Evolutionary conservation across 495 filamentous ascomycete species (phyloP), one percentile per base, ranked within the genome.

Genomic region (Neurospora sp.): DNA sequence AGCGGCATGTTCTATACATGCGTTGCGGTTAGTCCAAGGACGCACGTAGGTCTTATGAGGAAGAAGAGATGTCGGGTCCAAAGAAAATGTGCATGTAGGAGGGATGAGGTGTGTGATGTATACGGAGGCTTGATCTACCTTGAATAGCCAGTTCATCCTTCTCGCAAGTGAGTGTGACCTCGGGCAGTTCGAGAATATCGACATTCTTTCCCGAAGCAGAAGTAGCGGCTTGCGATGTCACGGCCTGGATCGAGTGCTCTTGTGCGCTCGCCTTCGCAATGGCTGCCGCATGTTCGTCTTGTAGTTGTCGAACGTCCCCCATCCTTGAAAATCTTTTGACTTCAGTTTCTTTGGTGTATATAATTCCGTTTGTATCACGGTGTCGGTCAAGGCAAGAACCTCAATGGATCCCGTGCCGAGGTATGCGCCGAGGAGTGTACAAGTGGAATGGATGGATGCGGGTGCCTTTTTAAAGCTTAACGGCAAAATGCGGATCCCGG

Each of bases 181-280:
- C 70, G 1, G 76, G 75, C n/a, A 80, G 76, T 12, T 77, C 71
- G 20, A 80, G 75, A 27, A 76, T 75, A 22, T 71, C 27, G 40
- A 72, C 44, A 61, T 16, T 35, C 14, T 61, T 61, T 53, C 45
- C 45, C 10, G 45, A 53, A 53, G 45, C 45, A 61, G 53, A 61
- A 35, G 53, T 61, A 1, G n/a, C n/a, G n/a, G n/a, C n/a, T n/a
- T n/a, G n/a, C n/a, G n/a, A n/a, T n/a, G n/a, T n/a, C n/a, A n/a
- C n/a, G n/a, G n/a, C n/a, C n/a, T n/a, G n/a, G n/a, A n/a, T n/a
- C n/a, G n/a, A n/a, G n/a, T n/a, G n/a, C n/a, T n/a, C 44, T 38
- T 35, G 68, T 39, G 22, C 72, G 37, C 42, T 44, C 31, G 41
- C 65, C 65, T 68, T 22, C 35, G 72, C 68, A 12, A 70, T 38